Conservation (phyloP, 2,329 filamentous ascomycete genomes). For the Zalaria sp. region DNA sequence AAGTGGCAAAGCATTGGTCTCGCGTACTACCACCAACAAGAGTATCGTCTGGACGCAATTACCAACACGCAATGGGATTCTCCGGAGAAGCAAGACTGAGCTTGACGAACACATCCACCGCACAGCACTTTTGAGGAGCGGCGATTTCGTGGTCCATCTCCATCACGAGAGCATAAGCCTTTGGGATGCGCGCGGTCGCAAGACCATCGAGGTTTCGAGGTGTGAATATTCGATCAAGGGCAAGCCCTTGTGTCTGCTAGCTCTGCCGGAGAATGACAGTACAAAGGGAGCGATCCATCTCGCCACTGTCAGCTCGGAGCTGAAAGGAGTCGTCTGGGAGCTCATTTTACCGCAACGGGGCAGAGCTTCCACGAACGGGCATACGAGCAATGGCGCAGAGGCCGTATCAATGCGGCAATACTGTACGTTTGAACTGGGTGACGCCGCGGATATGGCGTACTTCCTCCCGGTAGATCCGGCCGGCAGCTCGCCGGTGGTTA, state of each 20-base stretch:
- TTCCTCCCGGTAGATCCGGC: constrained; percentile 70
- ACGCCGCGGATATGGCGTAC: constrained; percentile 37
- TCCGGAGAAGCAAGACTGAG: constrained; percentile 53
- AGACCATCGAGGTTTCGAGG: constrained; percentile 45
- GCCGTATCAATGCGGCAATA: constrained; percentile 45
- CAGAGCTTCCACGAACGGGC: neutral
- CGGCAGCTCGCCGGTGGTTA: constrained; percentile 54
- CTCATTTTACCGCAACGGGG: constrained; percentile 22
- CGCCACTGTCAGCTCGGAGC: constrained; percentile 67
- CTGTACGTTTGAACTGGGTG: constrained; percentile 53
- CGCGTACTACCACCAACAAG: constrained; percentile 64
- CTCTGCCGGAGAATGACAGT: constrained; percentile 52
- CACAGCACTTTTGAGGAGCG: constrained; percentile 64
- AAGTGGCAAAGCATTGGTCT: constrained; percentile 66
- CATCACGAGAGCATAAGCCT: constrained; percentile 56
- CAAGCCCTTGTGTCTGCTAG: constrained; percentile 66
- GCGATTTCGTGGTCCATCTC: constrained; percentile 68
- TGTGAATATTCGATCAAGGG: constrained; percentile 47
- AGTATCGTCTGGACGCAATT: constrained; percentile 71
- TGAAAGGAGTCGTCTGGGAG: constrained; percentile 73
- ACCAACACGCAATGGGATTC: constrained; percentile 28
- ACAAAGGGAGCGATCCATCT: constrained; percentile 45
- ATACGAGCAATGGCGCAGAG: neutral
- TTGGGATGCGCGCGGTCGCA: constrained; percentile 59
- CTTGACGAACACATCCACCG: constrained; percentile 61